Conservation (phyloP, 192 early-diverging fungal genomes). For the Allomyces macrogynus region DNA sequence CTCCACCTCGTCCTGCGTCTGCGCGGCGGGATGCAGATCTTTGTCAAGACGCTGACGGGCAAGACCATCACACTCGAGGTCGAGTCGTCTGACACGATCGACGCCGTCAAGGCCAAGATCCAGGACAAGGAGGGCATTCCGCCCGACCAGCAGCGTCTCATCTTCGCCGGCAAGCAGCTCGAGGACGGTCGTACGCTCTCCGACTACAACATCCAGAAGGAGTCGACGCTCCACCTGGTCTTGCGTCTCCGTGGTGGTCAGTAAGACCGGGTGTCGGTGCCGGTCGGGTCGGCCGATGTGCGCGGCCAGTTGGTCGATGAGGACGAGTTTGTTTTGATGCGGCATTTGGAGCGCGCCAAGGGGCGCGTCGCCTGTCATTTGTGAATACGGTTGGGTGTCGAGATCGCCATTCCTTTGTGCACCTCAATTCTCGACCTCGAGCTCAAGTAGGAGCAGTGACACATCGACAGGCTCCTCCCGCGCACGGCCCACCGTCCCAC, state of each 20-base stretch:
- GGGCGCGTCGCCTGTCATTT: no score
- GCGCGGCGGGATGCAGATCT: constrained; percentile 40
- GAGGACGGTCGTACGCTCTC: constrained; percentile 51
- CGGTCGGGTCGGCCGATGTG: no score
- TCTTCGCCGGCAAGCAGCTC: constrained; percentile 65
- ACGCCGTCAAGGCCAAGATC: constrained; percentile 67
- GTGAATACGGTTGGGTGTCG: no score
- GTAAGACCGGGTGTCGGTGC: constrained; percentile 2
- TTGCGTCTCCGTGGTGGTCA: constrained; percentile 59
- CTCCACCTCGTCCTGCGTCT: constrained; percentile 57
- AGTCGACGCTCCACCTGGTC: constrained; percentile 57
- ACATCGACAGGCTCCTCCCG: no score
- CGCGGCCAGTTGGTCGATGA: no score
- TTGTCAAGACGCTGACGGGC: constrained; percentile 72
- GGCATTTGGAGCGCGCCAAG: no score
- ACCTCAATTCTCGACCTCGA: no score
- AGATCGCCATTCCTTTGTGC: no score
- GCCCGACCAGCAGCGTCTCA: constrained; percentile 66
- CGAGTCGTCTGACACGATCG: constrained; percentile 55
- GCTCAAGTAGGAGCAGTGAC: no score
- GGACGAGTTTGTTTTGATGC: no score
- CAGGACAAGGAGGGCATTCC: constrained; percentile 76
- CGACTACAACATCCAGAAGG: constrained; percentile 72
- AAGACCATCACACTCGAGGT: constrained; percentile 93
- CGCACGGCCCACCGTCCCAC: no score